Base-by-base conservation (phyloP, 306 rosid genomes). In the Citrullus amarus region DNA sequence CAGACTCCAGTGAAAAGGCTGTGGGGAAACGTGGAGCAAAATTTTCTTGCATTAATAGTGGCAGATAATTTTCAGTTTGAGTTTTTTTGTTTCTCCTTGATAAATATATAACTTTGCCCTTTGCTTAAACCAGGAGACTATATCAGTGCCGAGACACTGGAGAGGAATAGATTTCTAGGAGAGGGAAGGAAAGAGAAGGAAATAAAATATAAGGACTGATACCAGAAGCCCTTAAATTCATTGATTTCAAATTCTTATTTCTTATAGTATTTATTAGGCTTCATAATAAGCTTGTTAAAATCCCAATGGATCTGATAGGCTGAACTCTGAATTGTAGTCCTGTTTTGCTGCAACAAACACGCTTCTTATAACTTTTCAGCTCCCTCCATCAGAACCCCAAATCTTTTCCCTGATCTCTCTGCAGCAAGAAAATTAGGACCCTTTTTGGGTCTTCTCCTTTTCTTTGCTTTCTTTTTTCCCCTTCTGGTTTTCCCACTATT, bases 301-400 rank as follows among this genome's bases (percentile, higher is more conserved):
- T 36, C 67, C 9, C 14, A 13, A 38, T 8, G 46, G 46, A 8
- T 16, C 44, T 65, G 22, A 18, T 30, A 66, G 9, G 15, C 36
- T 59, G 65, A 57, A 57, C 6, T 48, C 16, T 2, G 54, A 48
- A 2, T 16, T 48, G 54, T 8, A 36, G 5, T 4, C 39, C 39
- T 74, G 16, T 53, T 74, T 53, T 18, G 62, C 78, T 51, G 63
- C 78, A 74, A 74, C 62, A 74, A 53, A 74, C 16, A 16, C 61
- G 62, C 61, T 3, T 70, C 76, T 6, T 54, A 53, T 74, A 28
- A 50, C 57, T 9, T 16, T 72, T 30, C 60, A 25, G 36, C 77
- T 6, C 25, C 38, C 18, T 69, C 56, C 10, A 12, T 14, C 76
- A 6, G 6, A 43, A 70, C 22, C 59, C 16, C 6, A 6, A 50